Evolutionary conservation across 2,329 filamentous ascomycete species (phyloP), one percentile per base, ranked within the genome.

Genomic region (Blastomyces gilchristii): DNA sequence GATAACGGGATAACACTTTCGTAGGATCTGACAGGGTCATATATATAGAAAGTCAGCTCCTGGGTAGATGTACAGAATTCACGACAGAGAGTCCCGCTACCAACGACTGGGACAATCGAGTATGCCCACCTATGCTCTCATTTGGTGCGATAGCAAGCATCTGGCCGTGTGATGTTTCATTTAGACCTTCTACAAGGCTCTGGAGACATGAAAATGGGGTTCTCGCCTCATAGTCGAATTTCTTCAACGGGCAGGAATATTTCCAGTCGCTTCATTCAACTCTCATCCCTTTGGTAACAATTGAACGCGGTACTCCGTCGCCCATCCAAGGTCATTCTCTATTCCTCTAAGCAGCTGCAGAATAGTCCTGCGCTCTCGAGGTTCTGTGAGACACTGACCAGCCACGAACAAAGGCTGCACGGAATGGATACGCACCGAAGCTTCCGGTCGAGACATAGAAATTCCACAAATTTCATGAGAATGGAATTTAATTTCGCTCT

Each of bases 241-340:
- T 18, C 12, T 61, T 61, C 64, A 65, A 37, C 43, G 52, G 22
- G 50, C 45, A 12, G 58, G 18, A n/a, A 61, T 18, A n/a, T n/a
- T 49, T 16, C 63, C 49, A 25, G 34, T 22, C 16, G 12, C 31
- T 34, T 68, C 67, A 34, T 65, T 64, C 68, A 68, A 68, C 31
- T 71, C 74, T 76, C 76, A 77, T 63, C 76, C 74, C 60, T 71
- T 70, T 49, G 77, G 66, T 65, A 87, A 71, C 66, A 84, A 80
- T 65, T 80, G 75, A 34, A 84, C 80, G 47, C 85, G 79, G 71
- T 87, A 86, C 67, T 84, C 79, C 58, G 85, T 87, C 2, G 83
- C 82, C 80, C 84, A 87, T 1, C 85, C 86, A 43, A 86, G 78
- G 68, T 88, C 85, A n/a, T 73, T 74, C 71, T 88, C 85, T 37